Conservation (phyloP, 148 eudicot genomes). For the Vaccinium macrocarpon region DNA sequence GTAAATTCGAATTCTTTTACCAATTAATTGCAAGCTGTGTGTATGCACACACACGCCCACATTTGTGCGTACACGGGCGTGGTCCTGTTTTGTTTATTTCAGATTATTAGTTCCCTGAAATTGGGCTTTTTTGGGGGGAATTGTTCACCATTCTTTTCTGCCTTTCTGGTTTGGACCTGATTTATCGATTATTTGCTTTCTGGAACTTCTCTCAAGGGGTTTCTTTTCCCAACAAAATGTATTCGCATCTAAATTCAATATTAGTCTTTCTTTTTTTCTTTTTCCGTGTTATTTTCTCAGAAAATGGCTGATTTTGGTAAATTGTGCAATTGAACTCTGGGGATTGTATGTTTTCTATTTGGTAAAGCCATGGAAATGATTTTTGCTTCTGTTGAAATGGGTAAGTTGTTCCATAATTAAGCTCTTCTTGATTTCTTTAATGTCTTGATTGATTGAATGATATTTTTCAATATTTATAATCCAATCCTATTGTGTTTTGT, state of each 20-base stretch:
- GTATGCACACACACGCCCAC: not conserved
- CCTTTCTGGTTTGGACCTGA: not conserved
- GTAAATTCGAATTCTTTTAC: slow-evolving; percentile 15
- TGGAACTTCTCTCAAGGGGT: not conserved
- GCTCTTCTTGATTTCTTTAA: not conserved
- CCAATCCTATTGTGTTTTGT: not conserved
- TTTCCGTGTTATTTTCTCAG: no score
- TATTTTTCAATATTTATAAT: no score
- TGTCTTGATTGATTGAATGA: not conserved
- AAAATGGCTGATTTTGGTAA: not conserved
- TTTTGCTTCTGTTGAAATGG: not conserved
- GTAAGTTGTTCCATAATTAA: not conserved
- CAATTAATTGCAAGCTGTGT: not conserved
- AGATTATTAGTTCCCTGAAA: not conserved
- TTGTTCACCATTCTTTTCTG: not conserved
- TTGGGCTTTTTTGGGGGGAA: not conserved
- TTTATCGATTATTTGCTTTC: not conserved
- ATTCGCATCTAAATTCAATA: not conserved
- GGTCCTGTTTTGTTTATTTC: not conserved
- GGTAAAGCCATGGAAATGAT: not conserved
- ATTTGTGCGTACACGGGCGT: not conserved
- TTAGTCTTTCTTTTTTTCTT: no score
- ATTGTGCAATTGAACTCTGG: not conserved
- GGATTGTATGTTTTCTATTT: slow-evolving; percentile 8
- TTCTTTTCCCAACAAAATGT: not conserved